Base-by-base conservation (phyloP, 306 rosid species). In the Glycine tomentella region DNA sequence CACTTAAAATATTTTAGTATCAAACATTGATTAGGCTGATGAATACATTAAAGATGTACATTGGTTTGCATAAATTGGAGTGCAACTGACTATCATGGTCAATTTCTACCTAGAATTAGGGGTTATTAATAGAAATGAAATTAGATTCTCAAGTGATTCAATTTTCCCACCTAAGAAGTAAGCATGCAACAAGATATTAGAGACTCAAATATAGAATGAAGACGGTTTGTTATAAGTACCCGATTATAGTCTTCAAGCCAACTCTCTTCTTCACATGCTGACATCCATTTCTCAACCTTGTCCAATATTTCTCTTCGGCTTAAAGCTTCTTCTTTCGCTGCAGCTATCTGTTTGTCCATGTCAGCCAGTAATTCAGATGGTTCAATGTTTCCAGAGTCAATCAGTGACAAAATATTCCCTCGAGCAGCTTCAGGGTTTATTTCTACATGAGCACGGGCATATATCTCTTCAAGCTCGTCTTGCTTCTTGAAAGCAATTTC, bases 161-260 rank as follows among this genome's bases (percentile, higher is more conserved):
- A 15, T 67, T 63, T 76, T 72, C 33, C 73, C 40, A 69, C 40
- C 36, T 9, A 56, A 79, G 12, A 50, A n/a, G 13, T 58, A 55
- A 11, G 33, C 61, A 16, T 8, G 46, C 62, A 46, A 74, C 76
- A 44, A 75, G 55, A 76, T 44, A 12, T n/a, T 13, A 75, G 45
- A 69, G 63, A 12, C 16, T 36, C 58, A 33, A 6, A 20, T 2
- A 68, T 7, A 75, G 49, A 75, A 42, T 5, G 16, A 53, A 48
- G 14, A 76, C 34, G 50, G 65, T 51, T 46, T 38, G 69, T 65
- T 44, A 8, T 68, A 76, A 50, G 42, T 91, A 94, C 98, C 85
- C 97, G 91, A 86, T 87, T 94, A 86, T 94, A 94, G 91, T 94
- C 98, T 53, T 94, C 98, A 72, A 94, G 97, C 98, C 98, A 94